Base-by-base conservation (phyloP, 495 filamentous ascomycete genomes). In the Talaromyces stipitatus region DNA sequence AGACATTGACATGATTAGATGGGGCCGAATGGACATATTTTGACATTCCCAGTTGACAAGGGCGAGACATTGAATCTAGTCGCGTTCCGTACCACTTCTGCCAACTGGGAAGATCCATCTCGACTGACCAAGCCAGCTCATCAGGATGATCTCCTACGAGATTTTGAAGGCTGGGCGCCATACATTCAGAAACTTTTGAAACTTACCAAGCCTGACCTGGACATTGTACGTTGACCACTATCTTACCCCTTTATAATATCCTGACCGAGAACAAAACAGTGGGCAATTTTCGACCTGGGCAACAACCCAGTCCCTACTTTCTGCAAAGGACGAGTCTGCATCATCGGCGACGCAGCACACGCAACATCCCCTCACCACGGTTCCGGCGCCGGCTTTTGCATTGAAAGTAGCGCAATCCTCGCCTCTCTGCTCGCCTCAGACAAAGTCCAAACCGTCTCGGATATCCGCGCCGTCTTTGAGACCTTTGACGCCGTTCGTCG, bases 231-330 rank as follows among this genome's bases (percentile, higher is more conserved):
- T 60, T 43, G 14, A 16, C 8, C 12, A 14, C 36, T 6, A 6
- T 7, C 33, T 9, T 16, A 2, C 1, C n/a, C 4, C 3, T 16
- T 32, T 10, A 18, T 22, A 11, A 41, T 30, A 1, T 0, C 14
- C 5, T 43, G 7, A 10, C 20, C 22, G 4, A 10, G 16, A 6
- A 3, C 46, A 1, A 61, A 78, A 76, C 71, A 79, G 64, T 84
- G 80, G 80, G 81, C 70, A 0, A 72, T 85, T 26, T 85, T 82
- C 54, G 82, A 85, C 62, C 76, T 75, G 60, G 61, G 58, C n/a
- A 70, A 77, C 9, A 50, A 75, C 26, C 80, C 80, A 2, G 65
- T 71, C 5, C 61, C 66, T 0, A 58, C 61, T 2, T 85, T 78
- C 57, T 43, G 60, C 50, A 61, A 63, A 10, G 74, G 71, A 5